Percentiles rank a stretch among this genome's conserved stretches.
Conservation (phyloP, 139 green algal genomes). For the Parachlorella kessleri region DNA sequence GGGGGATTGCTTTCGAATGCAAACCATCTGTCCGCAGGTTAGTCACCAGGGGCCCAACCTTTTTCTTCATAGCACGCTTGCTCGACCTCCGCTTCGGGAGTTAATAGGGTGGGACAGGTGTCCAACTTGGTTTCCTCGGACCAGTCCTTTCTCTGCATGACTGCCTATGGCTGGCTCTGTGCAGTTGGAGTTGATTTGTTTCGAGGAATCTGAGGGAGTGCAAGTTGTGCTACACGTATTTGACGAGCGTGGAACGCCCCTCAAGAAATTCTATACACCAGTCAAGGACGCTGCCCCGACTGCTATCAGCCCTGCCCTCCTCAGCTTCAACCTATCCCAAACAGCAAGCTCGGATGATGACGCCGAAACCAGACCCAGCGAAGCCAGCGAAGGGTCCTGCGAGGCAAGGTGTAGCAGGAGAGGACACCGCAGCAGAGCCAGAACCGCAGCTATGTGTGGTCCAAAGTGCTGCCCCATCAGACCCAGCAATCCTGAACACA, state of each 20-base stretch:
- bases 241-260: background rate
- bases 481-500: background rate
- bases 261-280: background rate
- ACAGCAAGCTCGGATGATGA: background rate
- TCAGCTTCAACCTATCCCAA: too few relatives aligned
- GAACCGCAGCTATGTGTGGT: background rate
- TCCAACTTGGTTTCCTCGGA: too few relatives aligned
- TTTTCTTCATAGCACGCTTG: too few relatives aligned
- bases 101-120: too few relatives aligned
- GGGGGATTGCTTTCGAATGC: too few relatives aligned
- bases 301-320: too few relatives aligned
- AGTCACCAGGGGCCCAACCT: too few relatives aligned
- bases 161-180: too few relatives aligned
- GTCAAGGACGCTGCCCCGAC: too few relatives aligned
- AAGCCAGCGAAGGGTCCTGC: background rate
- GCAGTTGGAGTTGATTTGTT: conserved; percentile 1
- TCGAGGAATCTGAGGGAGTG: background rate
- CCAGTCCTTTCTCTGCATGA: too few relatives aligned
- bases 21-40: too few relatives aligned
- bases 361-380: background rate
- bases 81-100: too few relatives aligned
- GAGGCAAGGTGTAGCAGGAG: background rate
- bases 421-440: background rate
- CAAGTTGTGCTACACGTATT: background rate
- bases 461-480: background rate